Base-by-base conservation (phyloP, 345 rosid genomes). In the Raphanus sativus region DNA sequence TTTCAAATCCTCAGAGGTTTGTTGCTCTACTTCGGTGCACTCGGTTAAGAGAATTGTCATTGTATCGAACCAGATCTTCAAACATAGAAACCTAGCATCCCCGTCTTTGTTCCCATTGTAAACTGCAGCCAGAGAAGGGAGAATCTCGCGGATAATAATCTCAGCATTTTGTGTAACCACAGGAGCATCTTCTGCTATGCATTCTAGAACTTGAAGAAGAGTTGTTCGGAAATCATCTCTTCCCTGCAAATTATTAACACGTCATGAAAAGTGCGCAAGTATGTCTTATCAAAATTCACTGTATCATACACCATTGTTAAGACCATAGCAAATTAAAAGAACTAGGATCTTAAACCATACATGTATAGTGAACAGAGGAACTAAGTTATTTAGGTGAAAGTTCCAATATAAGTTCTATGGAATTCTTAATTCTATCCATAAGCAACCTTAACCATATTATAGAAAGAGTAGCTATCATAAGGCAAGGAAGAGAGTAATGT, bases 61-160 rank as follows among this genome's bases (percentile, higher is more conserved):
- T 70, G 83, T 93, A 74, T 95, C 98, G 28, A 91, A 92, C 82
- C 94, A 82, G 80, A 91, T 91, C 80, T 95, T 91, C 62, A 95
- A 87, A 85, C 96, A 95, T 75, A 91, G 77, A 84, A 88, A 95
- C 75, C 97, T 86, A 79, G 98, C 97, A 82, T 89, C 91, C 12
- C 92, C 99, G 63, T 92, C 98, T 84, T 85, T 95, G 83, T 88
- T 95, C 65, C 97, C 98, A 81, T 85, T 92, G 84, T 95, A 95
- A 4, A 95, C 85, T 76, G 70, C 75, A 58, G 91, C 83, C 36
- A 95, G 80, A 82, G 97, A 87, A 4, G 98, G 99, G 69, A 95
- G 98, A 74, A 92, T 89, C 34, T 85, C 91, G 24, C 70, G 77
- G 67, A 81, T 84, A 42, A 91, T 87, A 64, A 86, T 75, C 45